phyloP scores from a whole-genome alignment of 768 basidiomycete genomes.

The Pleurotus cornucopiae region DNA sequence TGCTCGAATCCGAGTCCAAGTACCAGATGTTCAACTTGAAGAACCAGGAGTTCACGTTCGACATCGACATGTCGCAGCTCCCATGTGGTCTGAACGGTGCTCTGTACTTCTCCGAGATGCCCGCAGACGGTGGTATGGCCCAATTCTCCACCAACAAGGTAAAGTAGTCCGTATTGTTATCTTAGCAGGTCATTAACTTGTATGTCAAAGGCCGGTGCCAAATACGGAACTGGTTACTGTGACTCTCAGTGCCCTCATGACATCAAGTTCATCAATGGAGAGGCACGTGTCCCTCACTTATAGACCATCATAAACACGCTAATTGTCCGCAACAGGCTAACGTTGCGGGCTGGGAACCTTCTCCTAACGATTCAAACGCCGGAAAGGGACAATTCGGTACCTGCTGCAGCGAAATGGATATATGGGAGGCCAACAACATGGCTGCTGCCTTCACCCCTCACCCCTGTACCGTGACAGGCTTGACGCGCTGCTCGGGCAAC shows the following conservation, averaged over 20 bases:
- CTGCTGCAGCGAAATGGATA: constrained; percentile 41
- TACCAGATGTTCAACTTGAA: constrained; percentile 38
- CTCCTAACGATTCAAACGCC: constrained; percentile 28
- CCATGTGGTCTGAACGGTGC: constrained; percentile 51
- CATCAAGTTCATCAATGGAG: constrained; percentile 42
- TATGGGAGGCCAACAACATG: constrained; percentile 38
- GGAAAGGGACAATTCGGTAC: constrained; percentile 31
- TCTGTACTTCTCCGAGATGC: constrained; percentile 40
- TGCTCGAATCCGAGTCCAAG: constrained; percentile 15
- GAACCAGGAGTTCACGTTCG: constrained; percentile 47
- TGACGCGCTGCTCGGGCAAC: constrained; percentile 30
- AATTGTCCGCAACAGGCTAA: constrained; percentile 26
- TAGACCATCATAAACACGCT: background rate
- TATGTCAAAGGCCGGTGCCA: constrained; percentile 25
- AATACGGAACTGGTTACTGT: constrained; percentile 46
- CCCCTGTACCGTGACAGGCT: constrained; percentile 31
- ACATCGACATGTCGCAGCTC: constrained; percentile 44
- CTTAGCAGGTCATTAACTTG: too few species aligned
- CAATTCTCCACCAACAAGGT: constrained; percentile 36
- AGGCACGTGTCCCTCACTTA: constrained; percentile 17
- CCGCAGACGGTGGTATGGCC: constrained; percentile 35
- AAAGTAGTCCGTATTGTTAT: background rate
- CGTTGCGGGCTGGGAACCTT: constrained; percentile 25
- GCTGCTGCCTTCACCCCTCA: constrained; percentile 38
- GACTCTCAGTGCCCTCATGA: constrained; percentile 42